A percentile compares a stretch with the other conserved stretches of the same genome.
phyloP scores from a whole-genome alignment of 495 filamentous ascomycete genomes.

The Staphylotrichum longicolle region DNA sequence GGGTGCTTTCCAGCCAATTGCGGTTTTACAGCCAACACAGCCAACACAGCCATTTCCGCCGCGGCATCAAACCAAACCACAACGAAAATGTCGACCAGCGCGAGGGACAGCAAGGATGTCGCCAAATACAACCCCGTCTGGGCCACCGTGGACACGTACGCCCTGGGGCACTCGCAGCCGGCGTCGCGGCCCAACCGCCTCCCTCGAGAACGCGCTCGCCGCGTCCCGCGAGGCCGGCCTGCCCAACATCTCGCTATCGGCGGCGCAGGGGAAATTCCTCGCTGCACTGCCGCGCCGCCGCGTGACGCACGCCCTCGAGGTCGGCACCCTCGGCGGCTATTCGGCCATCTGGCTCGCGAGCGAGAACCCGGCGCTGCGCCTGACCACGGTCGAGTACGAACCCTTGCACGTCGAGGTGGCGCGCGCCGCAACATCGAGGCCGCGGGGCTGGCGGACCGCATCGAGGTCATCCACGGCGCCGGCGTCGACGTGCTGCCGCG shows the following conservation, averaged over 20 bases:
- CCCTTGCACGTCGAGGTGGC: neutral
- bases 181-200: neutral
- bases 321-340: neutral
- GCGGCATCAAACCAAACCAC: too few relatives aligned
- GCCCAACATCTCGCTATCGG: neutral
- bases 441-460: neutral
- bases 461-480: neutral
- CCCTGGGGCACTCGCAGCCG: neutral
- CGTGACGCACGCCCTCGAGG: neutral
- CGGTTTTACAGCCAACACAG: too few relatives aligned
- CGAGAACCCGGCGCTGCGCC: neutral
- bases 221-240: neutral
- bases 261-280: neutral
- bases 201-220: neutral
- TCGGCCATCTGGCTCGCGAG: constrained; percentile 1
- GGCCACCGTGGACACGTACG: neutral
- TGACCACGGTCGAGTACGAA: neutral
- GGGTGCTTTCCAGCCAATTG: too few relatives aligned
- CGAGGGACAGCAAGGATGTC: too few relatives aligned
- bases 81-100: too few relatives aligned
- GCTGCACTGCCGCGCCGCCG: neutral
- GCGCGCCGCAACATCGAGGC: neutral
- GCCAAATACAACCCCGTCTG: neutral
- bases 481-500: neutral
- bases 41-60: too few relatives aligned